Evolutionary conservation across 2,329 filamentous ascomycete genomes (phyloP).

Genomic region (Thielaviopsis ethacetica): DNA sequence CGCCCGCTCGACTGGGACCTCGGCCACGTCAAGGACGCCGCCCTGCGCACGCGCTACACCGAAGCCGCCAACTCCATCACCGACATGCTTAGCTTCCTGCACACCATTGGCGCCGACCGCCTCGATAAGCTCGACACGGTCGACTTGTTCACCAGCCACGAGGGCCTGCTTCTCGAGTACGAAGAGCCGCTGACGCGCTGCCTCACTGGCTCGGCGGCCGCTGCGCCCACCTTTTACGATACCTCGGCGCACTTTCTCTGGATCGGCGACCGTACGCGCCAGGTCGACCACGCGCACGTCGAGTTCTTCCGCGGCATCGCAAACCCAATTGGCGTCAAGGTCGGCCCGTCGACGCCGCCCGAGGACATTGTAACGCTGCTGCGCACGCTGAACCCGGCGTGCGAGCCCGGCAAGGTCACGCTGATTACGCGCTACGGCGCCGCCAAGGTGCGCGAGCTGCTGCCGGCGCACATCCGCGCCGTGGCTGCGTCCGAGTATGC

Average conservation of each 20-base stretch:
- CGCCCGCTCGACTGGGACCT: conserved; percentile 89
- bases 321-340: conserved; percentile 93
- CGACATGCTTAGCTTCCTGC: conserved; percentile 86
- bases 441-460: conserved; percentile 52
- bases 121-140: conserved; percentile 75
- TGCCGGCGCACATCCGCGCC: conserved; percentile 74
- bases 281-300: conserved; percentile 83
- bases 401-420: conserved; percentile 83
- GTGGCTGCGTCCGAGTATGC: conserved; percentile 63
- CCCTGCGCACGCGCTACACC: conserved; percentile 72
- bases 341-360: conserved; percentile 69
- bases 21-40: conserved; percentile 73
- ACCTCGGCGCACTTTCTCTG: conserved; percentile 95
- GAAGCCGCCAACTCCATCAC: conserved; percentile 72
- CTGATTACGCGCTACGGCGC: conserved; percentile 92
- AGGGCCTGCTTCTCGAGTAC: conserved; percentile 86
- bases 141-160: conserved; percentile 89
- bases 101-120: conserved; percentile 78
- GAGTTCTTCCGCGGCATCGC: conserved; percentile 95
- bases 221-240: conserved; percentile 46
- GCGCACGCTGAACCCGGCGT: conserved; percentile 65
- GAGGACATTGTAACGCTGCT: conserved; percentile 65
- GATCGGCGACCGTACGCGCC: conserved; percentile 92
- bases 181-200: conserved; percentile 80
- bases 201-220: conserved; percentile 37